Base-by-base conservation (phyloP, 345 rosid genomes). In the Passiflora organensis region DNA sequence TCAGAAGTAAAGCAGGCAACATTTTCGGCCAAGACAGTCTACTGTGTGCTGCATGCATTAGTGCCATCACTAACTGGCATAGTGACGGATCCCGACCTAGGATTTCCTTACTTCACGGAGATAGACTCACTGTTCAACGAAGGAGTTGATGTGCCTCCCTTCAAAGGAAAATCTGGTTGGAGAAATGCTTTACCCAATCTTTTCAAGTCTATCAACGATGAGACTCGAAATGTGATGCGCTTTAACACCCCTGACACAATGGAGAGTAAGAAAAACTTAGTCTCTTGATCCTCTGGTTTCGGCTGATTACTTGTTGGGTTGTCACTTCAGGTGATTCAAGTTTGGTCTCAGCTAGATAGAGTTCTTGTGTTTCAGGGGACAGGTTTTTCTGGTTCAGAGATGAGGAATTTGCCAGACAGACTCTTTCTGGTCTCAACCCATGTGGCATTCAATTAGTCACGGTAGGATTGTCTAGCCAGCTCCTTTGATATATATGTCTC, bases 391-490 rank as follows among this genome's bases (percentile, higher is more conserved):
- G 97, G 97, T 54, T 81, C 2, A 67, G 80, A 48, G 95, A 90
- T 51, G 89, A 87, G 13, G 96, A 87, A 59, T 91, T 87, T 20
- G 83, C 74, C 45, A 82, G 96, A 6, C 87, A 91, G 55, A 77
- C 84, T 36, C 84, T 91, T 43, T 77, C 94, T 14, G 94, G 97
- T 34, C 80, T 91, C 32, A 85, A 91, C 36, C 96, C 97, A 4
- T 71, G 20, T 32, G 3, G 66, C 61, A 43, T 91, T 6, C 41
- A 37, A 37, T 37, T 37, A 9, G 10, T 41, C 10, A 41, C 13
- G 13, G 14, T 41, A 41, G 0, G 14, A 41, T 6, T 12, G n/a
- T 41, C 43, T 12, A 41, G 12, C n/a, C 1, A 4, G 5, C 13
- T 41, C 13, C 14, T 41, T 4, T 41, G 43, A 41, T 12, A n/a